These are phyloP conservation scores for Cardiospermum halicacabum DNA, from an alignment of 345 rosid species.

Conservation along the genomic window DNA sequence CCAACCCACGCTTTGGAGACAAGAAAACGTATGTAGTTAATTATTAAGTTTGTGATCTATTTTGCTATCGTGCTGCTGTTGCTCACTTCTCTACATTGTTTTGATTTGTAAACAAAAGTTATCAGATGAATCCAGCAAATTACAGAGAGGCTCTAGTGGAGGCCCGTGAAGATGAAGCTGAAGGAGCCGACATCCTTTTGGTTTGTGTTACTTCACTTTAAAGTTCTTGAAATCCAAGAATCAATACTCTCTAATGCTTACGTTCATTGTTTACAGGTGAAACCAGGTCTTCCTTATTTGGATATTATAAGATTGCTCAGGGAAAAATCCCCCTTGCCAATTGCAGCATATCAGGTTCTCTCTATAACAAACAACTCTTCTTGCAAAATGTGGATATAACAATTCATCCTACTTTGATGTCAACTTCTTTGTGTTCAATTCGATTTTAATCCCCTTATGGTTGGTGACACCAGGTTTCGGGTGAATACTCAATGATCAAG, in stretches of 20 bases:
- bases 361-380: not conserved
- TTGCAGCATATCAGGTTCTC: slow-evolving; percentile 89
- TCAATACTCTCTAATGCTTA: slow-evolving; percentile 10
- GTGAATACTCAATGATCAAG: slow-evolving; percentile 96
- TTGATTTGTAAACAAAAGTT: slow-evolving; percentile 50
- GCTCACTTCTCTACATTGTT: slow-evolving; percentile 15
- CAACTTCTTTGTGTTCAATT: not conserved
- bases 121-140: slow-evolving; percentile 98
- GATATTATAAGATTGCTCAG: slow-evolving; percentile 89
- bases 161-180: slow-evolving; percentile 78
- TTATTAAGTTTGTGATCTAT: not conserved
- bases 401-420: not conserved
- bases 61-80: not conserved
- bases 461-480: slow-evolving; percentile 49
- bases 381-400: not conserved
- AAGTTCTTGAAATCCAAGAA: slow-evolving; percentile 4
- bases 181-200: slow-evolving; percentile 97
- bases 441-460: not conserved
- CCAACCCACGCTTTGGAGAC: slow-evolving; percentile 94
- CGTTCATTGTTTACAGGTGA: slow-evolving; percentile 49
- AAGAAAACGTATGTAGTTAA: slow-evolving; percentile 66
- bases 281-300: slow-evolving; percentile 96
- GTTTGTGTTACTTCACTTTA: slow-evolving; percentile 30
- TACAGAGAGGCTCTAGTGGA: slow-evolving; percentile 89
- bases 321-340: slow-evolving; percentile 72